Base-by-base conservation (phyloP, 768 basidiomycete species). In the Lactarius indigo region DNA sequence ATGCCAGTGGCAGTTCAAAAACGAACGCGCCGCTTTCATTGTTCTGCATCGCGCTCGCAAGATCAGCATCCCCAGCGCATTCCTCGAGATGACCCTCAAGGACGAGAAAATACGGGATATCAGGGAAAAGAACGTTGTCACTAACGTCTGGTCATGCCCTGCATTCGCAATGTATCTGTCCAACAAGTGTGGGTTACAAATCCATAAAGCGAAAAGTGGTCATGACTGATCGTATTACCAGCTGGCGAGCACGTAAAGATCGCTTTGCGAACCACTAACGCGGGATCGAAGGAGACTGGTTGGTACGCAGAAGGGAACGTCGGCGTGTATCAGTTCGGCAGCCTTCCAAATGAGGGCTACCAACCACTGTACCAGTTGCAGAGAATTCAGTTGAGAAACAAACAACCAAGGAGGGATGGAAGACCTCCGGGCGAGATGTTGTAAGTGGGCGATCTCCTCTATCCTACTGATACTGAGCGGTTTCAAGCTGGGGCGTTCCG, bases 231-330 rank as follows among this genome's bases (percentile, higher is more conserved):
- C n/a, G n/a, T 12, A 10, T 28, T 28, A n/a, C 37, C 37, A 67
- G 66, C 61, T 28, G 20, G 50, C 47, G 66, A 67, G 31, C 57
- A 63, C 57, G 50, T 67, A 35, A 67, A 55, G 50, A 58, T 67
- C 20, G 66, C 66, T 13, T 33, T 63, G 62, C 66, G 66, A 31
- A 30, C 57, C 42, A 26, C 66, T 2, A 37, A 44, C 8, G 3
- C 57, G 15, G 61, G 39, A 47, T 54, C 62, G 50, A 15, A 28
- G 33, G 61, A 63, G 33, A 55, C 57, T 8, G 66, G 66, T 12
- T 67, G 66, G 66, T 67, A 67, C 26, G 61, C 66, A 30, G 66
- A 67, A 42, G 66, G 66, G 17, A 63, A 67, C 66, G 33, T 63
- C 17, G 66, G 66, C 35, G 57, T 67, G 18, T 59, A 67, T 10